Evolutionary conservation across 345 rosid genomes (phyloP).

Genomic region (Limnanthes douglasii): DNA sequence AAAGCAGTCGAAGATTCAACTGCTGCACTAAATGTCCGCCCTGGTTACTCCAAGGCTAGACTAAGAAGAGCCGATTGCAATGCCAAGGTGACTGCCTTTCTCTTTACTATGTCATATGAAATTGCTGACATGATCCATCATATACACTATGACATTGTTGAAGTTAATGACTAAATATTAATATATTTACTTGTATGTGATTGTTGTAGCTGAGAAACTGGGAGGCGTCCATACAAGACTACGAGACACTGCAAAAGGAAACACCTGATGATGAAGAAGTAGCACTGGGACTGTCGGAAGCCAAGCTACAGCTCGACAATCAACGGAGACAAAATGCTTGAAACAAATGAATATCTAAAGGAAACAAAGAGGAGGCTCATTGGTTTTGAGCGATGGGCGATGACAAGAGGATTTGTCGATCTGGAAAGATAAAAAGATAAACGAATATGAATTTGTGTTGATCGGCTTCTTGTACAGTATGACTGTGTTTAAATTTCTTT

Average conservation of each 20-base stretch:
- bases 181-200: neutral
- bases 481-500: too few relatives aligned
- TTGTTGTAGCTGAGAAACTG: conserved; percentile 40
- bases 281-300: conserved; percentile 30
- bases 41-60: conserved; percentile 61
- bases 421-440: too few relatives aligned
- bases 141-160: neutral
- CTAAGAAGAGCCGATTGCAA: conserved; percentile 78
- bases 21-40: conserved; percentile 48
- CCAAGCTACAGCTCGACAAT: conserved; percentile 29
- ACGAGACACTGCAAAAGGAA: conserved; percentile 40
- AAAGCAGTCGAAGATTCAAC: conserved; percentile 66
- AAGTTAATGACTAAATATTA: neutral
- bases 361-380: too few relatives aligned
- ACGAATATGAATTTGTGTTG: too few relatives aligned
- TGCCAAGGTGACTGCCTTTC: conserved; percentile 32
- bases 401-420: too few relatives aligned
- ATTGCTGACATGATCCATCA: neutral
- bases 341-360: too few relatives aligned
- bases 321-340: conserved; percentile 17
- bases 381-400: too few relatives aligned
- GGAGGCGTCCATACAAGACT: conserved; percentile 60
- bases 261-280: conserved; percentile 60
- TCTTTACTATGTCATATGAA: neutral
- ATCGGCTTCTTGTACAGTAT: too few relatives aligned